Evolutionary conservation across 768 basidiomycete genomes (phyloP).

Genomic region (Tylopilus sp.): DNA sequence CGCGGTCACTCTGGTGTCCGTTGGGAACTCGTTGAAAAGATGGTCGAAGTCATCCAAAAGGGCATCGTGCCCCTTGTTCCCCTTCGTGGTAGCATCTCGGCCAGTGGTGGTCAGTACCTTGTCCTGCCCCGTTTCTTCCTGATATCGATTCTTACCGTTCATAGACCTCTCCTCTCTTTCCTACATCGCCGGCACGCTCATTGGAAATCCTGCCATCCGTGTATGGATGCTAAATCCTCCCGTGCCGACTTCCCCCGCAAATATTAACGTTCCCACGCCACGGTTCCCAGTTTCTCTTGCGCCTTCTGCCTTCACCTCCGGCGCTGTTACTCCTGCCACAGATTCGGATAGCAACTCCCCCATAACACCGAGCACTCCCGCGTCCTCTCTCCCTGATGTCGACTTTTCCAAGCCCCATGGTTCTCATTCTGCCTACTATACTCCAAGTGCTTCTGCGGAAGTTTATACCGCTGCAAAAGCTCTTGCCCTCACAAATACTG

Average conservation of each 20-base stretch:
- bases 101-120: slow-evolving; percentile 62
- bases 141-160: slow-evolving; percentile 4
- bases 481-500: slow-evolving; percentile 54
- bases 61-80: slow-evolving; percentile 81
- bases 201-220: slow-evolving; percentile 76
- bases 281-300: slow-evolving; percentile 4
- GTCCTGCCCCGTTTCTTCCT: neutral
- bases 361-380: slow-evolving; percentile 40
- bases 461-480: slow-evolving; percentile 41
- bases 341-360: slow-evolving; percentile 40
- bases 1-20: slow-evolving; percentile 87
- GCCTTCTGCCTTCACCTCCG: slow-evolving; percentile 8
- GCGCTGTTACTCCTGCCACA: slow-evolving; percentile 17
- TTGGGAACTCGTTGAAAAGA: slow-evolving; percentile 75
- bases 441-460: neutral
- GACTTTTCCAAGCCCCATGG: slow-evolving; percentile 12
- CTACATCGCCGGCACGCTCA: slow-evolving; percentile 78
- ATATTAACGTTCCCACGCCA: slow-evolving; percentile 15
- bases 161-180: slow-evolving; percentile 75
- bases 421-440: neutral
- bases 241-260: neutral
- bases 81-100: slow-evolving; percentile 78
- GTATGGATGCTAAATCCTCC: slow-evolving; percentile 50
- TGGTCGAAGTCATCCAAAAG: slow-evolving; percentile 65
- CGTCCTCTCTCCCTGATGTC: slow-evolving; percentile 23